Evolutionary conservation across 306 rosid genomes (phyloP), one percentile per base, ranked within the genome.

Genomic region (Quillaja saponaria): DNA sequence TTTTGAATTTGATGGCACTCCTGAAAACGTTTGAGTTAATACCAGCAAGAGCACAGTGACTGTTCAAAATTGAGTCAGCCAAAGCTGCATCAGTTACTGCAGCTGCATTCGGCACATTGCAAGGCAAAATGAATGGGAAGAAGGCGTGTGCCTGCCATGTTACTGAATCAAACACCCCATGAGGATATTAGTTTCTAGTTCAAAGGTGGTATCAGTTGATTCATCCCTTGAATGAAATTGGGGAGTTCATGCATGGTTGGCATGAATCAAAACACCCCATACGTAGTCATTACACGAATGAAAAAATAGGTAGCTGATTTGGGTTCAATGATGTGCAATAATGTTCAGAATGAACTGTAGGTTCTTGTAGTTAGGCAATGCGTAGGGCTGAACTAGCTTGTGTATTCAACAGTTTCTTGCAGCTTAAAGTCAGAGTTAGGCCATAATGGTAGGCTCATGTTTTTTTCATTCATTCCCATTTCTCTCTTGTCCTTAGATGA

Each of bases 321-420:
- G 71, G 55, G 74, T 54, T 77, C 54, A 63, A 66, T 41, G 41
- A 51, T 67, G 76, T 55, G 37, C 39, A 73, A 70, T 71, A 75
- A 76, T 58, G 64, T 64, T 68, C 57, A 61, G 79, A 54, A 61
- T 68, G 72, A 74, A 65, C 42, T 39, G 16, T 59, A 71, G 72
- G 68, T 5, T 34, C 39, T 72, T 65, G 59, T 73, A 71, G 81
- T 61, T 70, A 59, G 73, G 61, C 15, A 49, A 75, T 75, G 49
- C 72, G 71, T 71, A 72, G 73, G 79, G 73, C 72, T 57, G 51
- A 58, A 60, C 73, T 73, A 74, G 83, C 61, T 67, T 64, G 71
- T 67, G 71, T 52, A 48, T 82, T 64, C 62, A 70, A 44, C 78
- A 28, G 62, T 73, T 81, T 63, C 49, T 71, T 68, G 68, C 45